Evolutionary conservation across 2,329 filamentous ascomycete genomes (phyloP).

Genomic region (Aspergillus sp.): DNA sequence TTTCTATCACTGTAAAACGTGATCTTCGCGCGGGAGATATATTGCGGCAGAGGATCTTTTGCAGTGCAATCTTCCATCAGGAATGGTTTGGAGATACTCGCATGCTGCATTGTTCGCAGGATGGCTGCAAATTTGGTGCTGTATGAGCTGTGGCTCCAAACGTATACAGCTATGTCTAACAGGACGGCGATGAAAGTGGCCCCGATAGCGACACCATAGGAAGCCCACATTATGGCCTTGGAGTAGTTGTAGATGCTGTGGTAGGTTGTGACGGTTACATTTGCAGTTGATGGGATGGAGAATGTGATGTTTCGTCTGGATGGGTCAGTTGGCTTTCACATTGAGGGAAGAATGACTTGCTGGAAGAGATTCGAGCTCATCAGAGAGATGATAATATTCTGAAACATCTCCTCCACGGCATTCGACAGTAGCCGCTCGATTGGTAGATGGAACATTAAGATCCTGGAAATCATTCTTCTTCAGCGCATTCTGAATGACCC

Average conservation of each 20-base stretch:
- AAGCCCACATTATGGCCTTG: background rate
- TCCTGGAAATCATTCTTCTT: background rate
- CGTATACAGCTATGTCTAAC: background rate
- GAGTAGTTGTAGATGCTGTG: background rate
- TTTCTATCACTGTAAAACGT: background rate
- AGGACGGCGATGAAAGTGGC: background rate
- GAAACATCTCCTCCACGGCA: background rate
- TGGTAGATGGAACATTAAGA: background rate
- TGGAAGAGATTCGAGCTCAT: background rate
- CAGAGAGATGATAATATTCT: background rate
- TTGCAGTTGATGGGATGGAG: background rate
- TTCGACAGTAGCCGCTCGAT: background rate
- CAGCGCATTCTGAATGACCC: background rate
- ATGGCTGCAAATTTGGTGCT: background rate
- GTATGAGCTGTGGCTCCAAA: background rate
- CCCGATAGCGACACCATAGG: background rate
- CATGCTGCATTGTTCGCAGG: background rate
- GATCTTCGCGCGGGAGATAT: background rate
- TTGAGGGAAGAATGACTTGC: background rate
- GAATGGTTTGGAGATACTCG: background rate
- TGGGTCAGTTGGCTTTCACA: background rate
- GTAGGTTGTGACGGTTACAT: background rate
- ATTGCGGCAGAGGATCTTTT: background rate
- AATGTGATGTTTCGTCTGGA: too few relatives aligned
- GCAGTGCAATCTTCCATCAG: background rate